Percentiles rank a stretch among this genome's conserved stretches.
Evolutionary conservation across 1,139 yeast species (phyloP).

Genomic region (Hyphopichia buzzinii): DNA sequence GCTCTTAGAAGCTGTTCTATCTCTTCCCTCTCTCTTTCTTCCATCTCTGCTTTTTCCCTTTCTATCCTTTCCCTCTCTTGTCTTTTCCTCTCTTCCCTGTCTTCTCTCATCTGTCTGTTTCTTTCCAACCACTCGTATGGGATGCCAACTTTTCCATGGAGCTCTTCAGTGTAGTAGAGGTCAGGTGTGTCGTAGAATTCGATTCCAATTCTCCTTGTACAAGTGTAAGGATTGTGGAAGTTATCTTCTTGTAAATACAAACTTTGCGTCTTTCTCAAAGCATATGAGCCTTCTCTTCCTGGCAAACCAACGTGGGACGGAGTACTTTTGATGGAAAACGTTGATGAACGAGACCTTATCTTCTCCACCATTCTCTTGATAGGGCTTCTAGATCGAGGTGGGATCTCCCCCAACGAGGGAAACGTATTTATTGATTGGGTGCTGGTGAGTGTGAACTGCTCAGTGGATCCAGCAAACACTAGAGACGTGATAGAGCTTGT

Average conservation of each 20-base stretch:
- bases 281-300: too few relatives aligned
- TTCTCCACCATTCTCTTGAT: too few relatives aligned
- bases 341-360: too few relatives aligned
- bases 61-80: background rate
- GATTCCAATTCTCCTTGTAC: background rate
- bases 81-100: background rate
- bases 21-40: background rate
- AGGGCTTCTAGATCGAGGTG: too few relatives aligned
- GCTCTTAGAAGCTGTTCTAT: background rate
- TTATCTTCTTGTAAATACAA: background rate
- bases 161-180: conserved; percentile 1
- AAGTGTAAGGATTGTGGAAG: background rate
- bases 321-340: too few relatives aligned
- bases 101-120: background rate
- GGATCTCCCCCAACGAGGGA: too few relatives aligned
- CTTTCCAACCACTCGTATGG: background rate
- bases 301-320: too few relatives aligned
- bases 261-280: background rate
- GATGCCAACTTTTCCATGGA: background rate
- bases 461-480: too few relatives aligned
- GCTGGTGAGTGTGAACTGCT: too few relatives aligned
- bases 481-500: too few relatives aligned
- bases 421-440: too few relatives aligned
- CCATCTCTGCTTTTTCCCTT: background rate
- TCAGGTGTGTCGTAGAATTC: background rate